Conservation (phyloP, 2,329 filamentous ascomycete species). For the Colletotrichum orchidophilum region DNA sequence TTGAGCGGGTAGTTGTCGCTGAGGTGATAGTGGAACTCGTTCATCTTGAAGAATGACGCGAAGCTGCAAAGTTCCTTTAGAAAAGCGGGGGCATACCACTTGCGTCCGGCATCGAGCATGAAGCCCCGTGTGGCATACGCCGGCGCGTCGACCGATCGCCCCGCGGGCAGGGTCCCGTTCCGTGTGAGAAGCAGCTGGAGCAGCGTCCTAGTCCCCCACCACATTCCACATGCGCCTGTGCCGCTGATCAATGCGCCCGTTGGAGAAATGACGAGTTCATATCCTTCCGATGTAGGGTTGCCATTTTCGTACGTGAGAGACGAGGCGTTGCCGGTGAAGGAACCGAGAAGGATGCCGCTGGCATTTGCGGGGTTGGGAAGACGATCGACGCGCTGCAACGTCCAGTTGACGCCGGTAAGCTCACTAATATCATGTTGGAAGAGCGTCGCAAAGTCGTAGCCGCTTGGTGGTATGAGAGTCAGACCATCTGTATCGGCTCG, state of each 20-base stretch:
- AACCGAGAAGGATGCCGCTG: slow-evolving; percentile 54
- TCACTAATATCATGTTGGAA: slow-evolving; percentile 55
- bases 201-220: slow-evolving; percentile 57
- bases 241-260: slow-evolving; percentile 49
- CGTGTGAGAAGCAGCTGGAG: slow-evolving; percentile 48
- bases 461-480: slow-evolving; percentile 61
- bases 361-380: slow-evolving; percentile 39
- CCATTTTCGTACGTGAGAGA: slow-evolving; percentile 58
- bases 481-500: slow-evolving; percentile 53
- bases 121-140: slow-evolving; percentile 55
- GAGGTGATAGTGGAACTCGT: slow-evolving; percentile 58
- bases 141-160: slow-evolving; percentile 48
- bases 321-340: slow-evolving; percentile 37
- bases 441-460: slow-evolving; percentile 56
- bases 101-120: slow-evolving; percentile 44
- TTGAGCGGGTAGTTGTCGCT: slow-evolving; percentile 60
- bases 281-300: slow-evolving; percentile 57
- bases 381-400: slow-evolving; percentile 47
- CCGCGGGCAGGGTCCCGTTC: slow-evolving; percentile 42
- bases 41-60: slow-evolving; percentile 57
- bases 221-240: slow-evolving; percentile 54
- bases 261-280: slow-evolving; percentile 51
- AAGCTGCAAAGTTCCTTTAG: slow-evolving; percentile 55
- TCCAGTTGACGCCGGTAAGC: slow-evolving; percentile 52
- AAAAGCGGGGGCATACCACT: slow-evolving; percentile 41